Percentiles rank a stretch among this genome's conserved stretches.
phyloP scores from a whole-genome alignment of 2,329 filamentous ascomycete genomes.

The Calonectria honghensis region DNA sequence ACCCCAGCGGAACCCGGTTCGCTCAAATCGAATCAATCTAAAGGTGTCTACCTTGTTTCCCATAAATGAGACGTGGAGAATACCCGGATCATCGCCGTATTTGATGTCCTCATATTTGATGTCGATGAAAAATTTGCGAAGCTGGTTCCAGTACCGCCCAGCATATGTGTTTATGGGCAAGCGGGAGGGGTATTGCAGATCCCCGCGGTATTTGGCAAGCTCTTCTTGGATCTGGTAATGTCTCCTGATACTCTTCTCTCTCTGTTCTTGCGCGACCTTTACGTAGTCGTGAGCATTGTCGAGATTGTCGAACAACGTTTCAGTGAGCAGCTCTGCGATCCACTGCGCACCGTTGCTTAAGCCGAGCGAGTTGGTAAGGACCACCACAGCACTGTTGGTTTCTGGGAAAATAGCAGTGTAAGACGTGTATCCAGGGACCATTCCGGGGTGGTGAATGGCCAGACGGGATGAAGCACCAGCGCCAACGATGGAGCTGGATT shows the following conservation, averaged over 20 bases:
- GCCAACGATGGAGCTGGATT: neutral
- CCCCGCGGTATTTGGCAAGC: neutral
- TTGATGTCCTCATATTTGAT: neutral
- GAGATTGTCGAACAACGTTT: neutral
- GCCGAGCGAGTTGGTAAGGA: neutral
- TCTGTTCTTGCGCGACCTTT: neutral
- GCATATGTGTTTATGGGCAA: neutral
- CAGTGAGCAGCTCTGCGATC: neutral
- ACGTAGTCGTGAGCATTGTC: neutral
- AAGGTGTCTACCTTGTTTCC: neutral
- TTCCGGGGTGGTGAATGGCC: neutral
- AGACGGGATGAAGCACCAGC: neutral
- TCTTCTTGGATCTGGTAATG: neutral
- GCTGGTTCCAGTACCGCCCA: neutral
- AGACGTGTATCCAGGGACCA: neutral
- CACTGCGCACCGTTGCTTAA: neutral
- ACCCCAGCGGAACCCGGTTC: neutral
- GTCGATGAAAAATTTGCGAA: neutral
- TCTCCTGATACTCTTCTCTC: neutral
- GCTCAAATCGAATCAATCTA: neutral
- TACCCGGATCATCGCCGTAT: neutral
- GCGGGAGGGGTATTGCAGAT: neutral
- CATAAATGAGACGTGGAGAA: neutral
- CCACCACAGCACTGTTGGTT: neutral
- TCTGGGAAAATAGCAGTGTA: neutral